Conservation (phyloP, 768 basidiomycete species). For the Rhodotorula diobovata region DNA sequence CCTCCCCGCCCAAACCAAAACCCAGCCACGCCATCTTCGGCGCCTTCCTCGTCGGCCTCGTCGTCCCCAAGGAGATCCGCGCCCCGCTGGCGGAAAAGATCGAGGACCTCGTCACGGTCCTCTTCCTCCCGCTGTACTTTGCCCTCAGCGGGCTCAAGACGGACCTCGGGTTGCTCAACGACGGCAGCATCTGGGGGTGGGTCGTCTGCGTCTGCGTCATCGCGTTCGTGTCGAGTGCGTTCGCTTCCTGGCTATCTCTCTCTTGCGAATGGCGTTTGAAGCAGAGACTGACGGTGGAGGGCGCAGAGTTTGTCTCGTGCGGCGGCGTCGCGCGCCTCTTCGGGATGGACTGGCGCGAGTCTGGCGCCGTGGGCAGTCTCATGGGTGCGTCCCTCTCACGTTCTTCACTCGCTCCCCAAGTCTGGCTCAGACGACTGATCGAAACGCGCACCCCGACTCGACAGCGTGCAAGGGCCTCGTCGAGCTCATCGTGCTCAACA, state of each 20-base stretch:
- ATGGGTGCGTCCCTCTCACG: constrained; percentile 53
- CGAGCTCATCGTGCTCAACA: constrained; percentile 86
- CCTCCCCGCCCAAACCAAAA: too few relatives aligned
- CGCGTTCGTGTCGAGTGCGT: constrained; percentile 61
- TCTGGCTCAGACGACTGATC: too few relatives aligned
- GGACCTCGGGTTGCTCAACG: constrained; percentile 69
- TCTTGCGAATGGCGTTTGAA: too few relatives aligned
- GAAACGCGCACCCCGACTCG: too few relatives aligned
- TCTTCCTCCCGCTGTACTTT: constrained; percentile 60
- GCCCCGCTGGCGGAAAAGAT: constrained; percentile 70
- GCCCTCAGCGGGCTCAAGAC: constrained; percentile 76
- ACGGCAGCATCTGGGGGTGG: constrained; percentile 74
- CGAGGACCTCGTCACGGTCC: constrained; percentile 61
- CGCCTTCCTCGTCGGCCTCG: constrained; percentile 74
- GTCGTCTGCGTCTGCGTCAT: constrained; percentile 67
- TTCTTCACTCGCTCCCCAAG: neutral
- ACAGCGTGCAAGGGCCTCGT: constrained; percentile 61
- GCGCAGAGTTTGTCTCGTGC: constrained; percentile 63
- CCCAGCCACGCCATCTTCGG: constrained; percentile 58
- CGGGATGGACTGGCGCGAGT: constrained; percentile 70
- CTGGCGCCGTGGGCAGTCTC: constrained; percentile 74
- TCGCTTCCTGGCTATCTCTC: neutral
- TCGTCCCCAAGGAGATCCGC: constrained; percentile 78
- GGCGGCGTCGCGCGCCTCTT: constrained; percentile 57
- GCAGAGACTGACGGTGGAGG: too few relatives aligned